Evolutionary conservation across 495 filamentous ascomycete species (phyloP), one percentile per base, ranked within the genome.

Genomic region (Aspergillus funiculosus): DNA sequence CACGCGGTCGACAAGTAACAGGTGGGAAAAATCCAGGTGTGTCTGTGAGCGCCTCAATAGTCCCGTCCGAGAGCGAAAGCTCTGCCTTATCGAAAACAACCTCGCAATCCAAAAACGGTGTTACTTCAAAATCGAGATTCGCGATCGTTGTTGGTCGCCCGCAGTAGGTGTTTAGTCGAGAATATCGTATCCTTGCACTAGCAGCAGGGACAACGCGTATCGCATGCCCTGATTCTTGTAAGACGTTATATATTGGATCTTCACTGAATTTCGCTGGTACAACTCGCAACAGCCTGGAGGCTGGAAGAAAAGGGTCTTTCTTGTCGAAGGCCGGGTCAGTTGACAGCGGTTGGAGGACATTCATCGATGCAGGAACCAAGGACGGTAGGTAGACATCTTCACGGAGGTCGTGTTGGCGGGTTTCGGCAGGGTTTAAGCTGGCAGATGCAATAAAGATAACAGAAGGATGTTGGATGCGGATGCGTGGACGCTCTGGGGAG

Each of bases 81-180:
- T 77, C 62, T 35, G 89, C 81, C 37, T 77, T 76, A 39, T 83
- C 71, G 22, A 97, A 77, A 5, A 65, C 59, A 35, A 89, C 78
- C 57, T 85, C 80, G 53, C 80, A 87, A 27, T 80, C 78, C 37
- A 87, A 77, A 50, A 87, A 89, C 15, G 88, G 82, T 0, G 87
- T 91, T 42, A 94, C 83, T 62, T 96, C 90, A 39, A 95, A 70
- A 61, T 95, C 89, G 13, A 96, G 72, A 38, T 85, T 84, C 15
- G 90, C 89, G 34, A 94, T 76, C 0, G 91, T 74, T 17, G 79
- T 74, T n/a, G 80, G 73, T 46, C 76, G 80, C 10, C 77, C 72
- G 15, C 80, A 75, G 5, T 75, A 75, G 6, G 78, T 76, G 48
- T 81, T 85, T 19, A 84, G 70, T 45, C 82, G 78, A 5, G 87